A percentile compares a stretch with the other conserved stretches of the same genome.
Conservation (phyloP, 2,329 filamentous ascomycete genomes). For the Xylariaceae sp. region DNA sequence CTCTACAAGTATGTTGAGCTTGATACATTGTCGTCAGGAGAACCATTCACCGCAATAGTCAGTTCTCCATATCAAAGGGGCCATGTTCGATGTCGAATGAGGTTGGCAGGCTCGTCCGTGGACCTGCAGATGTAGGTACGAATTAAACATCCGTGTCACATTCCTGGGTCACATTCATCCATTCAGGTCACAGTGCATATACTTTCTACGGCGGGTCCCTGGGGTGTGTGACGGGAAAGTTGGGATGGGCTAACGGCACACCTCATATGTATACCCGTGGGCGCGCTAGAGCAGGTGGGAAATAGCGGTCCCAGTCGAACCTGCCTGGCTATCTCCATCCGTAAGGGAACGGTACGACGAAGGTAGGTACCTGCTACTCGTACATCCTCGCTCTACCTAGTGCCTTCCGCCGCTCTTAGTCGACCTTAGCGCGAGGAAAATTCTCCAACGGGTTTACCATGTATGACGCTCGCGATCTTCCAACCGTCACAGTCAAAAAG, state of each 20-base stretch:
- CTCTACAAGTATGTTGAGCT: too few relatives aligned
- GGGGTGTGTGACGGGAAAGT: too few relatives aligned
- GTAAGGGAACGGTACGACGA: neutral
- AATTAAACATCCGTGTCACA: neutral
- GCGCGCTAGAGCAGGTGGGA: too few relatives aligned
- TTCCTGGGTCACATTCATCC: neutral
- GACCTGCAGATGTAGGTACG: neutral
- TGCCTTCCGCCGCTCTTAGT: neutral
- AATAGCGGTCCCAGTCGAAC: too few relatives aligned
- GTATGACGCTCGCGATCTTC: slow-evolving; percentile 14
- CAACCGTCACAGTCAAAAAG: slow-evolving; percentile 5
- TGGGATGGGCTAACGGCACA: too few relatives aligned
- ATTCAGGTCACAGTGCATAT: neutral
- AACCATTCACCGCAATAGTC: neutral
- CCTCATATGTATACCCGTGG: too few relatives aligned
- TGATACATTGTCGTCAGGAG: too few relatives aligned
- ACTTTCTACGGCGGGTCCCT: too few relatives aligned
- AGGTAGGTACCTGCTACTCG: neutral
- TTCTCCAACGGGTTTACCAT: slow-evolving; percentile 10
- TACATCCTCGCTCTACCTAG: neutral
- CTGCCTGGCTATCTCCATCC: neutral
- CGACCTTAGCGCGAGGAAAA: slow-evolving; percentile 2
- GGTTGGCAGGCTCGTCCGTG: neutral
- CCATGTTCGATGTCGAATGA: neutral
- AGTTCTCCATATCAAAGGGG: neutral